Percentiles rank a stretch among this genome's conserved stretches.
Conservation (phyloP, 1,284 basidiomycete species). For the Ganoderma sinense region DNA sequence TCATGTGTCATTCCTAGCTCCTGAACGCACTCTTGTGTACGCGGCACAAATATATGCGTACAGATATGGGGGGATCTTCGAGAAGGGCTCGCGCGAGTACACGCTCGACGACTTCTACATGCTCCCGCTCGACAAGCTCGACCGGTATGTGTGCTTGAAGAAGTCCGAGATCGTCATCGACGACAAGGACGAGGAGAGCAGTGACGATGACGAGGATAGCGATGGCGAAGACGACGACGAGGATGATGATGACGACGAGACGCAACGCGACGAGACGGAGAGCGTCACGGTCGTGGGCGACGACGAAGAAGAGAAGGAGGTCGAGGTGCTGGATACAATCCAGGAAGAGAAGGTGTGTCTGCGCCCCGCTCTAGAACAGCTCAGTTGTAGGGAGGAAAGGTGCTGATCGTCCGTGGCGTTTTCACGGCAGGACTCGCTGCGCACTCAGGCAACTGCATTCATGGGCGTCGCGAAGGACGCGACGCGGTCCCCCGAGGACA, state of each 20-base stretch:
- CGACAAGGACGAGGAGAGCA: conserved; percentile 68
- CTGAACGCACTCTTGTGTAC: neutral
- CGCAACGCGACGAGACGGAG: conserved; percentile 38
- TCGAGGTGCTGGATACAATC: conserved; percentile 26
- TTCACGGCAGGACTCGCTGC: conserved; percentile 57
- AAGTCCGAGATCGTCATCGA: conserved; percentile 68
- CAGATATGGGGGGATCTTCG: conserved; percentile 90
- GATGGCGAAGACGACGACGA: conserved; percentile 56
- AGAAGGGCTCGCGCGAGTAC: conserved; percentile 82
- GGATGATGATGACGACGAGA: conserved; percentile 49
- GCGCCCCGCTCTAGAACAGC: neutral
- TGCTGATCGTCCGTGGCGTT: neutral
- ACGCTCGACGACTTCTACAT: conserved; percentile 87
- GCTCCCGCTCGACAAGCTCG: conserved; percentile 83
- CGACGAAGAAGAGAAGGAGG: conserved; percentile 25
- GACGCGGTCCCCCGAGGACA: conserved; percentile 73
- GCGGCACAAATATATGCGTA: neutral
- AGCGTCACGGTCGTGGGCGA: conserved; percentile 29
- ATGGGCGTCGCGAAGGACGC: conserved; percentile 78
- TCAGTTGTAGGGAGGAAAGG: neutral
- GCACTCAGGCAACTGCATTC: conserved; percentile 71
- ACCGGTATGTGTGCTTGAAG: conserved; percentile 77
- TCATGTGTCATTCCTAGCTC: neutral
- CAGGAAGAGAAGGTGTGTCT: conserved; percentile 34
- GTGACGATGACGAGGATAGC: conserved; percentile 62